These are phyloP conservation scores for Crithidia fasciculata DNA, from an alignment of 208 protist species.

Conservation along the genomic window DNA sequence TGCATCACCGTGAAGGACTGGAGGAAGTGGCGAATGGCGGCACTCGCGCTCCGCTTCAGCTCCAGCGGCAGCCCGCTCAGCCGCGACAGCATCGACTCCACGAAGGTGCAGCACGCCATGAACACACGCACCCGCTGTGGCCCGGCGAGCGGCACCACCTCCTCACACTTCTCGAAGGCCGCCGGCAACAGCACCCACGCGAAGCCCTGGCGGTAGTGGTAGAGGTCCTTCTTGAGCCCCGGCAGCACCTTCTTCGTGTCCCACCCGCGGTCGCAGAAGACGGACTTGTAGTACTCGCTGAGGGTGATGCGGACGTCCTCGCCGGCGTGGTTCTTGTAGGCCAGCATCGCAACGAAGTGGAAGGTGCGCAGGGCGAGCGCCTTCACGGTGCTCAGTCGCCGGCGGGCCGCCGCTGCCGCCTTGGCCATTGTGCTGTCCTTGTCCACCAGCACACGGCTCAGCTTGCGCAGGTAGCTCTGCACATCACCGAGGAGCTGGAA, in stretches of 20 bases:
- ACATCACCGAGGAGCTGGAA: constrained; percentile 89
- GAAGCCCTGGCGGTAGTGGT: constrained; percentile 89
- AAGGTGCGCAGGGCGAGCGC: constrained; percentile 70
- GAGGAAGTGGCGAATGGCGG: constrained; percentile 63
- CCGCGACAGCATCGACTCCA: constrained; percentile 79
- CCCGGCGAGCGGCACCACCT: constrained; percentile 60
- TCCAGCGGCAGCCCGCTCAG: constrained; percentile 68
- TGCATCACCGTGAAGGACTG: constrained; percentile 60
- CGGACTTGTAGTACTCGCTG: constrained; percentile 88
- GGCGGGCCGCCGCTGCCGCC: constrained; percentile 53
- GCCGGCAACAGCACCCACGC: constrained; percentile 81
- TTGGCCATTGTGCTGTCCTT: constrained; percentile 52
- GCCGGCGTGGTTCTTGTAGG: constrained; percentile 87
- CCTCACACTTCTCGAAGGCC: constrained; percentile 76
- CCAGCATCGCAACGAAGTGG: constrained; percentile 84
- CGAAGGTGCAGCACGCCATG: constrained; percentile 71
- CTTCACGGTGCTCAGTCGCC: constrained; percentile 74
- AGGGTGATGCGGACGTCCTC: constrained; percentile 86
- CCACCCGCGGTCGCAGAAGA: constrained; percentile 91
- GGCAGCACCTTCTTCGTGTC: constrained; percentile 75
- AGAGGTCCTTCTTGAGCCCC: constrained; percentile 81
- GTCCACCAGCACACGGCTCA: constrained; percentile 51
- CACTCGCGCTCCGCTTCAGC: constrained; percentile 53
- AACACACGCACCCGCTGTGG: constrained; percentile 82
- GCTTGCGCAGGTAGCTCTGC: constrained; percentile 88